Conservation (phyloP, 1,284 basidiomycete species). For the Trichosporon sp. region DNA sequence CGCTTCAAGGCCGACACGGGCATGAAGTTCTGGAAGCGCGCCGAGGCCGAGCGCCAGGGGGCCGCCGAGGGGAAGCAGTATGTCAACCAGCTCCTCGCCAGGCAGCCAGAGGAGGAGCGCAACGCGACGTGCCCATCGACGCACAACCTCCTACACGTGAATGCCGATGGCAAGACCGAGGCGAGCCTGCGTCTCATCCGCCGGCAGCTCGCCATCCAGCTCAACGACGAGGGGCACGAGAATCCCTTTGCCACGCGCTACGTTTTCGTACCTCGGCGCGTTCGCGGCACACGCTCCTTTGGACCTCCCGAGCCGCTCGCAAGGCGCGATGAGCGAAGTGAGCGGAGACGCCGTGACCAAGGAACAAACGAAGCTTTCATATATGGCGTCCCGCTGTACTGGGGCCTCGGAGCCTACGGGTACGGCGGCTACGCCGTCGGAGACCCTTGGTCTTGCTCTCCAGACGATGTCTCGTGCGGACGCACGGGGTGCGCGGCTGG, state of each 20-base stretch:
- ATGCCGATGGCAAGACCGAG: neutral
- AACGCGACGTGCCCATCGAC: constrained; percentile 13
- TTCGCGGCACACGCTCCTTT: neutral
- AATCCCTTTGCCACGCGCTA: constrained; percentile 13
- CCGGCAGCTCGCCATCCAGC: neutral
- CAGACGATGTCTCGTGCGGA: neutral
- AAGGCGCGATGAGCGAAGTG: neutral
- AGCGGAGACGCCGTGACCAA: neutral
- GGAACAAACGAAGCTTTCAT: neutral
- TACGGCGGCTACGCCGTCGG: neutral
- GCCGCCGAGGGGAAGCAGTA: neutral
- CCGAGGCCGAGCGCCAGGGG: neutral
- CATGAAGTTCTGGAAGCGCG: constrained; percentile 11
- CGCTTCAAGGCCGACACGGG: neutral
- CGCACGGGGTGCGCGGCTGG: neutral
- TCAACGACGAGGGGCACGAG: neutral
- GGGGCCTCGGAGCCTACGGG: constrained; percentile 14
- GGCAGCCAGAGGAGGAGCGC: constrained; percentile 6
- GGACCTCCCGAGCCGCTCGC: neutral
- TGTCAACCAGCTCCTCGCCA: neutral
- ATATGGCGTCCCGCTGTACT: constrained; percentile 10
- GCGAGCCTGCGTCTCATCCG: neutral
- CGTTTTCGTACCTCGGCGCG: constrained; percentile 9
- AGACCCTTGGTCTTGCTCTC: neutral
- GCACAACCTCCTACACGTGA: constrained; percentile 13